Evolutionary conservation across 208 protist species (phyloP).

Genomic region (Trypanosoma avium): DNA sequence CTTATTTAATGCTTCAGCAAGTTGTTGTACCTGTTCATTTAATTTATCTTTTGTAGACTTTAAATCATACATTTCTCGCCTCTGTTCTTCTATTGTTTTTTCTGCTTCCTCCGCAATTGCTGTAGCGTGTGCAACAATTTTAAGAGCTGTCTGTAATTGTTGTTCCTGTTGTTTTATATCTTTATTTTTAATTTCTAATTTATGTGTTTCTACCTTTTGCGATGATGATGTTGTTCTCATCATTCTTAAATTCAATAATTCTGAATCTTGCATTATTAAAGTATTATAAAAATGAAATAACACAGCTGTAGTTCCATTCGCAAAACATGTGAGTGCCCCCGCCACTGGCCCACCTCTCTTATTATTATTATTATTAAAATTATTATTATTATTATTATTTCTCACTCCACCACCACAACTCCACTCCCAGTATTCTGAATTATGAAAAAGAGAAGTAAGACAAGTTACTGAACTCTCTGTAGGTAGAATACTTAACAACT

Average conservation of each 20-base stretch:
- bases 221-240: too few species aligned
- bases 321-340: background rate
- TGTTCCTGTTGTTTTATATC: background rate
- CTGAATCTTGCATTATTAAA: background rate
- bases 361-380: too few species aligned
- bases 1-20: slow-evolving; percentile 18
- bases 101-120: slow-evolving; percentile 15
- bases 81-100: slow-evolving; percentile 2
- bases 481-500: background rate
- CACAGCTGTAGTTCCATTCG: slow-evolving; percentile 9
- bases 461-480: slow-evolving; percentile 9
- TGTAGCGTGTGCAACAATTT: background rate
- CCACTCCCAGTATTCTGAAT: too few species aligned
- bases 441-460: slow-evolving; percentile 7
- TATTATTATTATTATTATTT: too few species aligned
- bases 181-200: background rate
- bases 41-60: background rate
- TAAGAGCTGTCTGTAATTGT: background rate
- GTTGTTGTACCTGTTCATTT: background rate
- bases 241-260: too few species aligned
- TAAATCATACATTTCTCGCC: slow-evolving; percentile 1
- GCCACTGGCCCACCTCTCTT: too few species aligned
- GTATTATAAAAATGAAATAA: slow-evolving; percentile 21
- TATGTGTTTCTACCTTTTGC: background rate
- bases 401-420: too few species aligned